Conservation (phyloP, 495 filamentous ascomycete genomes). For the Penicillium canariense region DNA sequence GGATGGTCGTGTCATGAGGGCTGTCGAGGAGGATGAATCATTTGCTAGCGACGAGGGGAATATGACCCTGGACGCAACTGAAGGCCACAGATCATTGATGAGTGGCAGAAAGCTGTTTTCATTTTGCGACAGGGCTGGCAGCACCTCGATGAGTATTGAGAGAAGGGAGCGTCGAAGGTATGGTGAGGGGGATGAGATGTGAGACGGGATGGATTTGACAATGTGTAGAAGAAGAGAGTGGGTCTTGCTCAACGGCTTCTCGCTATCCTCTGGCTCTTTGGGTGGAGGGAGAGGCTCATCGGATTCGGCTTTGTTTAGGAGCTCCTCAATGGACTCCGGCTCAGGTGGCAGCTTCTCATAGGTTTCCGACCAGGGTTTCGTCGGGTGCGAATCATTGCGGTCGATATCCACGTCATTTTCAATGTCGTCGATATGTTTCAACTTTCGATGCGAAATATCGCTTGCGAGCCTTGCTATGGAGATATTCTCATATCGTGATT, state of each 20-base stretch:
- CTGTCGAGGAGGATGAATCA: conserved; percentile 26
- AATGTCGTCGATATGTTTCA: conserved; percentile 32
- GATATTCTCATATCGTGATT: conserved; percentile 35
- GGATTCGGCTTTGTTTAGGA: conserved; percentile 34
- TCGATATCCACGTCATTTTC: conserved; percentile 35
- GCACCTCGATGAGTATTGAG: conserved; percentile 65
- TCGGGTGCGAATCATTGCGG: conserved; percentile 32
- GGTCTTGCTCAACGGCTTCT: conserved; percentile 52
- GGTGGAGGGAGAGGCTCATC: conserved; percentile 41
- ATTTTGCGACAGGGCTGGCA: conserved; percentile 65
- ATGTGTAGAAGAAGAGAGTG: conserved; percentile 67
- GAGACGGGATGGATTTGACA: conserved; percentile 69
- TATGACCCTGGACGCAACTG: conserved; percentile 62
- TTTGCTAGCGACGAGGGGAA: conserved; percentile 38
- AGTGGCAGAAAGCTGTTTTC: conserved; percentile 83
- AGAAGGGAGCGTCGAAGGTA: conserved; percentile 75
- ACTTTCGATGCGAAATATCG: conserved; percentile 35
- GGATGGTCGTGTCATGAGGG: conserved; percentile 21
- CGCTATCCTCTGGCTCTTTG: conserved; percentile 50
- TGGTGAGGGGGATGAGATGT: conserved; percentile 80
- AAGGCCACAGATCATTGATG: conserved; percentile 85
- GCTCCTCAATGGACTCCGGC: conserved; percentile 32
- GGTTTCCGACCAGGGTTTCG: conserved; percentile 38
- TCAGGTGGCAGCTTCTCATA: conserved; percentile 26
- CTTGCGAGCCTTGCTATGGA: conserved; percentile 38